phyloP scores from a whole-genome alignment of 2,329 filamentous ascomycete genomes.

The Diaporthe aspalathi region DNA sequence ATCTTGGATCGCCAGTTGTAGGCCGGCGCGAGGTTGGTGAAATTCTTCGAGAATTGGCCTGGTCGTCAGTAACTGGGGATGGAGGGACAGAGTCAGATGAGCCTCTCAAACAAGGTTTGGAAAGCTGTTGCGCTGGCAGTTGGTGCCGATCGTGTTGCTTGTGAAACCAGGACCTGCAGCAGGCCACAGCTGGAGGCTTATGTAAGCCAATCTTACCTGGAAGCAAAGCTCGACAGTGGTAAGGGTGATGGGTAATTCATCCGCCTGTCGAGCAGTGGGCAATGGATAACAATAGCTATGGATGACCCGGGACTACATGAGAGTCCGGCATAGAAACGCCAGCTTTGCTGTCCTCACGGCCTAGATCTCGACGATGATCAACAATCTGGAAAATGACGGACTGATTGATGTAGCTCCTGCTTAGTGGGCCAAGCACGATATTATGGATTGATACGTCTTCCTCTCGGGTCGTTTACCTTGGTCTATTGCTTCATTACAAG shows the following conservation, averaged over 20 bases:
- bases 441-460: not conserved
- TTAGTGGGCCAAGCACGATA: not conserved
- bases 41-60: not conserved
- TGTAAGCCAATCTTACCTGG: conserved; percentile 27
- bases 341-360: not conserved
- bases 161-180: conserved; percentile 33
- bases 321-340: not conserved
- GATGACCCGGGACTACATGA: not conserved
- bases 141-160: conserved; percentile 20
- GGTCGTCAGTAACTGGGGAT: not conserved
- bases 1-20: conserved; percentile 23
- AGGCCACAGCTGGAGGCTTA: conserved; percentile 28
- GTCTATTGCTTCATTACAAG: too few relatives aligned
- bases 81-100: not conserved
- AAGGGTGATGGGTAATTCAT: not conserved
- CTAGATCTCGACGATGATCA: not conserved
- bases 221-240: not conserved
- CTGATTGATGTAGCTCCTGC: not conserved
- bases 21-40: not conserved
- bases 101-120: conserved; percentile 10
- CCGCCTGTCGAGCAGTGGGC: not conserved
- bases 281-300: not conserved
- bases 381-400: not conserved
- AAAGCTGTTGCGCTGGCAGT: conserved; percentile 22
- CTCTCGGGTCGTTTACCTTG: not conserved